Evolutionary conservation across 352 stramenopile species (phyloP), one percentile per base, ranked within the genome.

Genomic region (Phytophthora boehmeriae): DNA sequence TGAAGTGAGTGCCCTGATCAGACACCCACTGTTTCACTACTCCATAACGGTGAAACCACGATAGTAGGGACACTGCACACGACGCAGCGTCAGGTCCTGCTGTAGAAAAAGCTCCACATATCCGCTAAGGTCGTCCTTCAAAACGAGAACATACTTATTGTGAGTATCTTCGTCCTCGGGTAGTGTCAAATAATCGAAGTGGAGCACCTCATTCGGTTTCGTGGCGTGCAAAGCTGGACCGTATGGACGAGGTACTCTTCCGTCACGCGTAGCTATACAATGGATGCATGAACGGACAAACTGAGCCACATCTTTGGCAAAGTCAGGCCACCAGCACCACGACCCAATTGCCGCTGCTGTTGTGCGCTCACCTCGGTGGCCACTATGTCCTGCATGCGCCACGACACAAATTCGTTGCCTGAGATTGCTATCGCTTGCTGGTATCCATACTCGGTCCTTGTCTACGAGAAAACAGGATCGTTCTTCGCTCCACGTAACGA

Each of bases 151-250:
- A 19, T 79, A 77, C 34, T 68, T 66, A 0, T 23, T 13, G 34
- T 39, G 34, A 1, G 39, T 54, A 5, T 43, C 41, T 17, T 49
- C 41, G 1, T 45, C 47, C 23, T 59, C 22, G 0, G 63, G 44
- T 23, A 78, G 59, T 0, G 47, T 59, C 9, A 80, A 23, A 13
- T 64, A 83, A 13, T 78, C 68, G 23, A 83, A 79, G 39, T 79
- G 61, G 0, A 80, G 25, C 2, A 75, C 4, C 27, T 83, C 62
- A 14, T 80, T 80, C 0, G 68, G 71, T 13, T 66, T 72, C 0
- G 67, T 75, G 1, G 63, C 66, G 10, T 48, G 42, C 17, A 78
- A 13, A 0, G 51, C 54, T 13, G 58, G 35, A 5, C 69, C 66
- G 32, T 58, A 63, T 6, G 73, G 66, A 1, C 66, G 36, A 0